Evolutionary conservation across 2,329 filamentous ascomycete genomes (phyloP).

Genomic region (Coleophoma crateriformis): DNA sequence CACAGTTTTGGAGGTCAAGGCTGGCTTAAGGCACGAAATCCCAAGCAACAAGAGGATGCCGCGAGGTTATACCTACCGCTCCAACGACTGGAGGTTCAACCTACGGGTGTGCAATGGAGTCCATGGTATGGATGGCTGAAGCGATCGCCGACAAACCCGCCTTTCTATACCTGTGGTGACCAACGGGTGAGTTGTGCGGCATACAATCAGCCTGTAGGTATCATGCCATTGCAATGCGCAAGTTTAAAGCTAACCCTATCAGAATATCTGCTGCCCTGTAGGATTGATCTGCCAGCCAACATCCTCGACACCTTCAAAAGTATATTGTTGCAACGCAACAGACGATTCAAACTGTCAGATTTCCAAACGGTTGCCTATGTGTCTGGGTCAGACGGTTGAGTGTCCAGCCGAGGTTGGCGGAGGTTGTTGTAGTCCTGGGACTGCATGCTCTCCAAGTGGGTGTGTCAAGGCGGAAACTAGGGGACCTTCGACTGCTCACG

Average conservation of each 20-base stretch:
- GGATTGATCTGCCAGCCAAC: slow-evolving; percentile 16
- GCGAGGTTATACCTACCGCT: slow-evolving; percentile 15
- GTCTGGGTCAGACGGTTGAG: slow-evolving; percentile 6
- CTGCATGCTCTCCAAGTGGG: slow-evolving; percentile 16
- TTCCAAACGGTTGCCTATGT: slow-evolving; percentile 11
- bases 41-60: not conserved
- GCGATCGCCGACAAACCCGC: slow-evolving; percentile 7
- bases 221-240: not conserved
- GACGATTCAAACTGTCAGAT: slow-evolving; percentile 11
- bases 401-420: slow-evolving; percentile 19
- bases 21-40: slow-evolving; percentile 9
- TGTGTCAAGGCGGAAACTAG: slow-evolving; percentile 11
- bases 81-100: slow-evolving; percentile 7
- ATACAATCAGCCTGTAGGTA: slow-evolving; percentile 19
- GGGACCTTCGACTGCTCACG: not conserved
- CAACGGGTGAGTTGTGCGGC: slow-evolving; percentile 22
- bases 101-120: not conserved
- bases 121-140: not conserved
- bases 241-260: not conserved
- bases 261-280: slow-evolving; percentile 25
- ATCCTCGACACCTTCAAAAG: slow-evolving; percentile 15
- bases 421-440: slow-evolving; percentile 18
- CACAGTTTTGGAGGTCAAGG: slow-evolving; percentile 18
- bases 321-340: slow-evolving; percentile 22
- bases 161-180: slow-evolving; percentile 23